phyloP scores from a whole-genome alignment of 1,284 basidiomycete species.

The Hymenochaete sp. region DNA sequence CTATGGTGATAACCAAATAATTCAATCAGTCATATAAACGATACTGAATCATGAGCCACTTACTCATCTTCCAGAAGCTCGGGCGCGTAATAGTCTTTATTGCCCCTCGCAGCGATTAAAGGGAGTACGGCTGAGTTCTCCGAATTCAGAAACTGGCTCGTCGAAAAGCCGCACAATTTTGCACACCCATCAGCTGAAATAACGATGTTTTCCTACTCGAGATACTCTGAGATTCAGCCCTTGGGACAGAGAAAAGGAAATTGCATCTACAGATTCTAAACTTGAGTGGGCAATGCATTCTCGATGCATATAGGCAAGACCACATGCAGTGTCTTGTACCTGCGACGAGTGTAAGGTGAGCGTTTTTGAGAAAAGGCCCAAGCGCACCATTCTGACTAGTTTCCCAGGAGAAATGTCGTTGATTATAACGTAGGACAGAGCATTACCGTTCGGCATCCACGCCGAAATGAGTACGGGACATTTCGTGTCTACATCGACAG shows the following conservation, averaged over 20 bases:
- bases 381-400: background rate
- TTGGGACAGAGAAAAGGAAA: background rate
- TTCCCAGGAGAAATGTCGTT: background rate
- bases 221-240: background rate
- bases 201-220: background rate
- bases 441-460: slow-evolving; percentile 3
- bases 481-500: slow-evolving; percentile 1
- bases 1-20: too few species aligned
- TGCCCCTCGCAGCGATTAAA: background rate
- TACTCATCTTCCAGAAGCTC: background rate
- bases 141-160: background rate
- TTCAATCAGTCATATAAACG: too few species aligned
- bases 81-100: background rate
- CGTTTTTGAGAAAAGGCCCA: background rate
- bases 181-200: too few species aligned
- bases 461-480: slow-evolving; percentile 6
- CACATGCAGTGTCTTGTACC: background rate
- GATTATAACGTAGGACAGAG: background rate
- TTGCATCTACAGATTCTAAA: background rate
- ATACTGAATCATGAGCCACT: too few species aligned
- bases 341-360: background rate
- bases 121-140: background rate
- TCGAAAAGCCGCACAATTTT: background rate
- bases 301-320: background rate
- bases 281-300: background rate